phyloP scores from a whole-genome alignment of 1,139 yeast genomes.

The Eremothecium sinecaudum region DNA sequence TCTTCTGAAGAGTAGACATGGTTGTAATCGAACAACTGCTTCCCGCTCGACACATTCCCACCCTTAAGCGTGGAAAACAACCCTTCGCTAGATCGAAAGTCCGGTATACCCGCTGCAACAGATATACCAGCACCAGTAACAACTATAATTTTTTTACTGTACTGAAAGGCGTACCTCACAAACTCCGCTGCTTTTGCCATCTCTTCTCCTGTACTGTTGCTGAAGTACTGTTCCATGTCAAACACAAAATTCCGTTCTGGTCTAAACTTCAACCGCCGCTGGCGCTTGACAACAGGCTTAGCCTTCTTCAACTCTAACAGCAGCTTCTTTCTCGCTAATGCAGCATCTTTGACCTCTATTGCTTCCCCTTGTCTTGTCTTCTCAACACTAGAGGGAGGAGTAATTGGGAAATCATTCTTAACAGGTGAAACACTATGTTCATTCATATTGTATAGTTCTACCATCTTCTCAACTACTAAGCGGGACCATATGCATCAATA shows the following conservation, averaged over 20 bases:
- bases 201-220: constrained; percentile 11
- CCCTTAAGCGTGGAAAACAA: constrained; percentile 56
- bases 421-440: neutral
- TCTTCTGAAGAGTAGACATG: constrained; percentile 55
- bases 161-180: constrained; percentile 38
- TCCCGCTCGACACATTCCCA: constrained; percentile 51
- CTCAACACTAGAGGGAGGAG: constrained; percentile 19
- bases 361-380: constrained; percentile 7
- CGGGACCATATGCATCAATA: no score
- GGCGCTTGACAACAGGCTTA: constrained; percentile 16
- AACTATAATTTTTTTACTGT: constrained; percentile 42
- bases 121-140: constrained; percentile 87
- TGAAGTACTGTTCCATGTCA: constrained; percentile 27
- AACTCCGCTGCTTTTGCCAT: constrained; percentile 33
- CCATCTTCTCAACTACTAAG: neutral
- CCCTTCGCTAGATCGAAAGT: constrained; percentile 73
- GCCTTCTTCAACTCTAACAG: constrained; percentile 15
- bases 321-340: constrained; percentile 18
- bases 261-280: constrained; percentile 36
- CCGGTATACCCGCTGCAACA: constrained; percentile 87
- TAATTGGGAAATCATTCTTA: constrained; percentile 11
- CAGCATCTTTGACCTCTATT: neutral
- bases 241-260: constrained; percentile 37
- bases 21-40: constrained; percentile 70
- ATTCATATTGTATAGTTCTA: neutral